These are phyloP conservation scores for Vicia faba DNA, from an alignment of 306 rosid genomes.

Conservation along the genomic window DNA sequence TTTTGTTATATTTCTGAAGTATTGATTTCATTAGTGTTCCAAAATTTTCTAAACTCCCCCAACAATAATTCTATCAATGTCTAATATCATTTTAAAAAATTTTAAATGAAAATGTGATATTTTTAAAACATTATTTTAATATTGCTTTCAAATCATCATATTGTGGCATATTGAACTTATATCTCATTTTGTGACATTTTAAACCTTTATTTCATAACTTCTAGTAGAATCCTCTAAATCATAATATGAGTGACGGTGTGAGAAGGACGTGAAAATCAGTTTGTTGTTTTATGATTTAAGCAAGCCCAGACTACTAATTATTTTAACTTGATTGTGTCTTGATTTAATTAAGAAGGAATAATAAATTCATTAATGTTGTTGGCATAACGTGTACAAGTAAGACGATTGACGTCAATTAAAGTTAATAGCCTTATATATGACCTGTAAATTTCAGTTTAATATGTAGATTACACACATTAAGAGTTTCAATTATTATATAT, in stretches of 20 bases:
- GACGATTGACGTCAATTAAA: conserved; percentile 47
- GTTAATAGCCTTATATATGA: conserved; percentile 35
- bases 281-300: conserved; percentile 49
- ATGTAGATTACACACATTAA: conserved; percentile 17
- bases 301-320: conserved; percentile 42
- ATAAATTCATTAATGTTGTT: conserved; percentile 39
- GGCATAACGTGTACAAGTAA: conserved; percentile 51
- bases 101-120: no score
- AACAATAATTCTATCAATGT: no score
- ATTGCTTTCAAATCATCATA: no score
- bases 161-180: no score
- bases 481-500: conserved; percentile 23
- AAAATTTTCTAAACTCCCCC: no score
- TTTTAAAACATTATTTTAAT: no score
- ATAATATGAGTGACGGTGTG: conserved; percentile 37
- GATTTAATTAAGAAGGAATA: conserved; percentile 52
- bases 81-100: no score
- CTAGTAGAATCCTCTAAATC: conserved; percentile 37
- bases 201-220: conserved; percentile 47
- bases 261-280: conserved; percentile 45
- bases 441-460: conserved; percentile 38
- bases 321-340: conserved; percentile 46
- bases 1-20: no score
- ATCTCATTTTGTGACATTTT: not conserved
- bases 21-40: no score